phyloP scores from a whole-genome alignment of 2,329 filamentous ascomycete species.

The Diaporthe ilicicola region DNA sequence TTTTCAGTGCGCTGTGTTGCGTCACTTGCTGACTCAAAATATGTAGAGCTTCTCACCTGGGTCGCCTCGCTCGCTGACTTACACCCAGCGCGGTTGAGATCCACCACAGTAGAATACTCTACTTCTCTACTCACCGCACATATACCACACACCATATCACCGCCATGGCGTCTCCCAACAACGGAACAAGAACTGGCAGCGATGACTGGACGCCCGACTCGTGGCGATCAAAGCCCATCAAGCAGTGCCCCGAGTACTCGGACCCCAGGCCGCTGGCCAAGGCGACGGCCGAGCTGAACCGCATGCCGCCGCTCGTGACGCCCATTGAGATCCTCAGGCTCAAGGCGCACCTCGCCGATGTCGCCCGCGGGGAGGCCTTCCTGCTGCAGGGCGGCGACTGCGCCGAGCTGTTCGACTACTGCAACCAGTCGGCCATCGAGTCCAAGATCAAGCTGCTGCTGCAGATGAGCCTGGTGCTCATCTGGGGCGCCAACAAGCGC shows the following conservation, averaged over 20 bases:
- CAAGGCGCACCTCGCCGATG: constrained; percentile 81
- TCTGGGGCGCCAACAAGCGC: constrained; percentile 83
- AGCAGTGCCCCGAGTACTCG: constrained; percentile 77
- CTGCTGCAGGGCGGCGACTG: constrained; percentile 96
- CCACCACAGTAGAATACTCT: constrained; percentile 24
- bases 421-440: constrained; percentile 87
- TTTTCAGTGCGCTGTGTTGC: not conserved
- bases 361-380: constrained; percentile 90
- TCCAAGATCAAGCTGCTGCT: constrained; percentile 95
- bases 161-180: constrained; percentile 27
- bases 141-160: not conserved
- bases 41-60: not conserved
- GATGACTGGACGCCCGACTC: constrained; percentile 68
- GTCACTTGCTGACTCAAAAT: constrained; percentile 1
- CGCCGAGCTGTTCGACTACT: constrained; percentile 97
- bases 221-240: constrained; percentile 82
- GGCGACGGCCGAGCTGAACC: constrained; percentile 70
- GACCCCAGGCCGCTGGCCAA: constrained; percentile 66
- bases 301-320: constrained; percentile 81
- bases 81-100: not conserved
- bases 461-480: constrained; percentile 95
- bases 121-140: not conserved
- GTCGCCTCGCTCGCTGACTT: constrained; percentile 27
- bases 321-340: constrained; percentile 82
- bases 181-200: constrained; percentile 18